Percentiles rank a stretch among this genome's conserved stretches.
Evolutionary conservation across 441 rosid species (phyloP).

Genomic region (Corymbia citriodora): DNA sequence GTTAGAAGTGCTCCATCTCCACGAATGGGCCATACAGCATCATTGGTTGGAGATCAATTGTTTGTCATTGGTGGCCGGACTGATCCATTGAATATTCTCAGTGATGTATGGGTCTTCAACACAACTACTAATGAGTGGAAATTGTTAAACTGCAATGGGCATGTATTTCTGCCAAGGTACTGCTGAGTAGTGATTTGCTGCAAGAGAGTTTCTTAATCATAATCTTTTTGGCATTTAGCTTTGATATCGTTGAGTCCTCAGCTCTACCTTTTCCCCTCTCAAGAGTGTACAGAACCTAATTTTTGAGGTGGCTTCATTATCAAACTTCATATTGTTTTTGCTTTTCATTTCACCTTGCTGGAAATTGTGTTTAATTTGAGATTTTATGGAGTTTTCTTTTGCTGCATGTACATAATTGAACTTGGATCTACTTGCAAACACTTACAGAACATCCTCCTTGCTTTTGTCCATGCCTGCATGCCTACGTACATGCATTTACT

Average conservation of each 20-base stretch:
- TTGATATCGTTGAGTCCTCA: background rate
- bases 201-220: background rate
- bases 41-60: slow-evolving; percentile 55
- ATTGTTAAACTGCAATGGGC: slow-evolving; percentile 44
- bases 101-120: slow-evolving; percentile 75
- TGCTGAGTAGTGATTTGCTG: background rate
- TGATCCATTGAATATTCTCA: slow-evolving; percentile 66
- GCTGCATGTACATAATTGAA: background rate
- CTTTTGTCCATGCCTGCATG: background rate
- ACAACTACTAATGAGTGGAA: slow-evolving; percentile 47
- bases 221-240: background rate
- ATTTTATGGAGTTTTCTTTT: background rate
- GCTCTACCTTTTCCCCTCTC: background rate
- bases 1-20: slow-evolving; percentile 53
- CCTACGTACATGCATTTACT: background rate
- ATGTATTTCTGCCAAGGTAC: slow-evolving; percentile 68
- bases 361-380: background rate
- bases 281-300: background rate
- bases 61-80: slow-evolving; percentile 86
- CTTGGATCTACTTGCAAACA: background rate
- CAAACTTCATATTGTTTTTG: background rate
- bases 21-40: slow-evolving; percentile 80
- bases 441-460: background rate
- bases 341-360: background rate
- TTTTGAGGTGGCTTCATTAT: background rate